A percentile compares a stretch with the other conserved stretches of the same genome.
phyloP scores from a whole-genome alignment of 192 early-diverging fungal species.

The Coemansia sp. region DNA sequence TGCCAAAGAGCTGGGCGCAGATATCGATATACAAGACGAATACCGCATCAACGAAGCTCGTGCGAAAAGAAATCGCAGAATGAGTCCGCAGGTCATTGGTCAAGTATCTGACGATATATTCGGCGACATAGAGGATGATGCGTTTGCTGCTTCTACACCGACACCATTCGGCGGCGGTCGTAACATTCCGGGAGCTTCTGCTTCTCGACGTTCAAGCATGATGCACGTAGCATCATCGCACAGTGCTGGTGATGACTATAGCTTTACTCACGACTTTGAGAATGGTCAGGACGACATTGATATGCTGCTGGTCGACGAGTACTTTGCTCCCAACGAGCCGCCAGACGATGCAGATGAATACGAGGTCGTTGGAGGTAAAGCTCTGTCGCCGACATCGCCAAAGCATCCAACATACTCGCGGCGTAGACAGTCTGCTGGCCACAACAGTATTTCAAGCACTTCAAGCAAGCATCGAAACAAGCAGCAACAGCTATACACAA shows the following conservation, averaged over 20 bases:
- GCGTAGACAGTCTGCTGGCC: constrained; percentile 5
- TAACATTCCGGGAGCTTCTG: constrained; percentile 5
- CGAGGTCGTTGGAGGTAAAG: constrained; percentile 45
- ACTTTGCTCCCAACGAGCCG: constrained; percentile 41
- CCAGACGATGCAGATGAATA: constrained; percentile 43
- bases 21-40: constrained; percentile 2
- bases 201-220: constrained; percentile 10
- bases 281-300: constrained; percentile 46
- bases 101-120: constrained; percentile 40
- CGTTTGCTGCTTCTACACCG: constrained; percentile 33
- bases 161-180: not conserved
- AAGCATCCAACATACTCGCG: constrained; percentile 43
- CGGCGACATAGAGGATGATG: constrained; percentile 50
- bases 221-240: constrained; percentile 10
- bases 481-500: not conserved
- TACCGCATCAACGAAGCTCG: not conserved
- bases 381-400: constrained; percentile 40
- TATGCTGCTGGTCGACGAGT: constrained; percentile 39
- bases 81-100: constrained; percentile 30
- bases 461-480: not conserved
- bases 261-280: constrained; percentile 51
- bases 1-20: constrained; percentile 19
- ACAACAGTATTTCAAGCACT: not conserved
- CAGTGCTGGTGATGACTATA: constrained; percentile 14
- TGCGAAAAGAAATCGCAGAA: constrained; percentile 3